Base-by-base conservation (phyloP, 2,329 filamentous ascomycete species). In the Pezicula neosporulosa region DNA sequence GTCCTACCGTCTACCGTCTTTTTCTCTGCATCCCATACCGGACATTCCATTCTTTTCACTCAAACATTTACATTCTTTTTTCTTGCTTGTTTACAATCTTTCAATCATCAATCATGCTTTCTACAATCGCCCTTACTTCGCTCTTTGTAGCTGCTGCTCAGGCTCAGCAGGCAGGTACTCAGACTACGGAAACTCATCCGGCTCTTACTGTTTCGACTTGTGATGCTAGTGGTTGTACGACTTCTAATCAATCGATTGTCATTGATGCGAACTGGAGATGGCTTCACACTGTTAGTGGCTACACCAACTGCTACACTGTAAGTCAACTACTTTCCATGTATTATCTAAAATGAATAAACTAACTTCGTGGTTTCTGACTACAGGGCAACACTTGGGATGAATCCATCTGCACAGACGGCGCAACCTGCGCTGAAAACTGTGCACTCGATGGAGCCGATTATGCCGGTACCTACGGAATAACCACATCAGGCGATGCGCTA, bases 191-290 rank as follows among this genome's bases (percentile, higher is more conserved):
- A 59, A 70, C 66, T 16, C 80, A 82, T 58, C 80, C 80, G 48
- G 61, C 73, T 50, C 69, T 83, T 64, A 74, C 69, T 46, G 78
- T 77, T 70, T 70, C 77, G 60, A 68, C 72, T 57, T 83, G 79
- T 63, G 73, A 75, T 35, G 62, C 66, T 18, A 67, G 65, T 41
- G 73, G 75, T 49, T 82, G 80, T 66, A 73, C 71, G 3, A 72
- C 69, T 30, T 70, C 75, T 51, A 66, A 68, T 49, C 75, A 73
- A 35, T 74, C 75, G 37, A 71, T 83, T 52, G 74, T 77, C 37
- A 66, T 82, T 58, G 79, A 83, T 56, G 60, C 77, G 57, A 82
- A 82, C 70, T 83, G 79, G 78, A 76, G 79, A 58, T 83, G 80
- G 80, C 67, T 81, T 49, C 78, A 82, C 65, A 66, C 68, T 33